Conservation (phyloP, 257 asterid genomes). For the Anisodus acutangulus region DNA sequence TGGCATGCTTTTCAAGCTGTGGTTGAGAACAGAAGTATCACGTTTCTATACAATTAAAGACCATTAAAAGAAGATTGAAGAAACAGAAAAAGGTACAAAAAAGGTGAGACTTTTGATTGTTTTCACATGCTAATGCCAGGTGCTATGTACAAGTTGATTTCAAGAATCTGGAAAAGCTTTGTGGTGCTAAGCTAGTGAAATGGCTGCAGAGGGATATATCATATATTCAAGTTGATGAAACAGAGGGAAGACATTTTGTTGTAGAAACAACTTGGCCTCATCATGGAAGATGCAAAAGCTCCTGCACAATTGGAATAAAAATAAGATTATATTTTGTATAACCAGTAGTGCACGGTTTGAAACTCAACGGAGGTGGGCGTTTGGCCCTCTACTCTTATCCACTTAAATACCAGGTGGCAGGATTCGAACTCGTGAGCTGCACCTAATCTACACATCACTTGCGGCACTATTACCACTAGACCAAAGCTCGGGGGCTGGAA, state of each 20-base stretch:
- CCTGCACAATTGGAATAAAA: constrained; percentile 18
- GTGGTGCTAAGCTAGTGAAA: constrained; percentile 5
- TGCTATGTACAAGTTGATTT: constrained; percentile 24
- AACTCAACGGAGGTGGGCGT: not conserved
- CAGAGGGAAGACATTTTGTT: constrained; percentile 22
- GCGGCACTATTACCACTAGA: not conserved
- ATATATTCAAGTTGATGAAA: constrained; percentile 25
- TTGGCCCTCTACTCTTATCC: not conserved
- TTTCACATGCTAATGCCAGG: constrained; percentile 31
- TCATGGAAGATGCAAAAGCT: constrained; percentile 21
- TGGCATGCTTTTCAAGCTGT: constrained; percentile 53
- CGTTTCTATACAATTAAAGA: constrained; percentile 18
- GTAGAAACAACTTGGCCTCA: constrained; percentile 19
- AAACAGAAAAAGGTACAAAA: not conserved
- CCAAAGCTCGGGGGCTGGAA: not conserved
- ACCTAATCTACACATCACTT: not conserved
- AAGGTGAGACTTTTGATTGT: constrained; percentile 23
- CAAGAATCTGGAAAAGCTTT: constrained; percentile 8
- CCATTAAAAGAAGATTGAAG: constrained; percentile 19
- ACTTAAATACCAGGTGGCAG: not conserved
- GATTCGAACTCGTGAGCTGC: not conserved
- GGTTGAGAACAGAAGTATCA: constrained; percentile 39
- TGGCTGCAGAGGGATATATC: not conserved
- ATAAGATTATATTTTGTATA: not conserved
- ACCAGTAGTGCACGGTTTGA: no score